Conservation (phyloP, 441 rosid genomes). For the Populus hybrid region DNA sequence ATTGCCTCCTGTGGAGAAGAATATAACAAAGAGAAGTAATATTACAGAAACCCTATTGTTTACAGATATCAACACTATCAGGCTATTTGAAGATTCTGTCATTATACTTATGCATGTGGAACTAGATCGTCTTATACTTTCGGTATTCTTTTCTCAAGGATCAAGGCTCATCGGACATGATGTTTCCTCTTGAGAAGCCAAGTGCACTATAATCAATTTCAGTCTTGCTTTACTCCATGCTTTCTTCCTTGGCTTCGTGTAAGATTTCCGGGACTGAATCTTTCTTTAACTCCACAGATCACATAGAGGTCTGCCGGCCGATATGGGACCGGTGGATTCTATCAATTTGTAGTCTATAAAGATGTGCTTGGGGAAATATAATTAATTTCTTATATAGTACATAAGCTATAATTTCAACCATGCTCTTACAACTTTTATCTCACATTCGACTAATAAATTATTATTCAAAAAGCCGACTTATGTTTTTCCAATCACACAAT, state of each 20-base stretch:
- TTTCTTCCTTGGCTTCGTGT: background rate
- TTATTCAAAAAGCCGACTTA: too few species aligned
- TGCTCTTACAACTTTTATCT: too few species aligned
- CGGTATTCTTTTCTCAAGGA: constrained; percentile 19
- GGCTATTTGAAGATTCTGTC: background rate
- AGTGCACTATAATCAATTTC: constrained; percentile 11
- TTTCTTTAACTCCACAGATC: background rate
- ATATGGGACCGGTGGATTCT: background rate
- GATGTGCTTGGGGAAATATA: background rate
- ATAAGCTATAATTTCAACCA: too few species aligned
- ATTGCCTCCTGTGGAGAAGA: too few species aligned
- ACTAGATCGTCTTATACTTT: constrained; percentile 1
- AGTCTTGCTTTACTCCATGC: background rate
- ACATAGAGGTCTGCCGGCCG: background rate
- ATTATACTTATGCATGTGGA: constrained; percentile 5
- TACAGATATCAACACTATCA: too few species aligned
- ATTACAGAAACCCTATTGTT: too few species aligned
- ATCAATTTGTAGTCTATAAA: background rate
- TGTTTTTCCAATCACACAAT: too few species aligned
- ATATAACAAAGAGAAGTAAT: too few species aligned
- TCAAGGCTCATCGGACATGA: constrained; percentile 11
- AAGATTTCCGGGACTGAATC: background rate
- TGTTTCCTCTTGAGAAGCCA: constrained; percentile 19
- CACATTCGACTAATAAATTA: too few species aligned
- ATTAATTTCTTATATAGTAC: too few species aligned